Evolutionary conservation across 805 yeast species (phyloP), one percentile per base, ranked within the genome.

Genomic region (Myxozyma monticola): DNA sequence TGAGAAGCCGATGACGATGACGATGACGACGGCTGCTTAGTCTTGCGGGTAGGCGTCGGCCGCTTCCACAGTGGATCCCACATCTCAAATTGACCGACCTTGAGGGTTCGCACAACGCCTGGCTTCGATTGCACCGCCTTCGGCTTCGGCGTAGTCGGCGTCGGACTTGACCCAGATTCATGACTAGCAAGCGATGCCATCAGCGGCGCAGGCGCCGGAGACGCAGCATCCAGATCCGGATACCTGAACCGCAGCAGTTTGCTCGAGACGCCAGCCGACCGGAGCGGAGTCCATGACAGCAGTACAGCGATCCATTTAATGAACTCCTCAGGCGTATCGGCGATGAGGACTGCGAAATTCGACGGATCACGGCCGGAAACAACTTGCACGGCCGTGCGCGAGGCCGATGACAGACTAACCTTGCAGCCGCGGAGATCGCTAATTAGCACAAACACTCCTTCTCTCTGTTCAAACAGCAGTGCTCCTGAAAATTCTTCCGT

Each of bases 401-500:
- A 49, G 17, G 28, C 25, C 8, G 49, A 35, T 15, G 55, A 37
- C n/a, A 51, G 41, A 3, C 42, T 17, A 22, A 54, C 53, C n/a
- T 34, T 41, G 43, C 59, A 54, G 10, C 59, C 59, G 15, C 59
- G 43, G n/a, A 54, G 53, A 38, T 54, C 59, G 28, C 30, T 30
- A 24, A 54, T 54, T 20, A 54, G 45, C 9, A 51, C 42, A 10
- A 26, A 9, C 9, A 31, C 35, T 9, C 45, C 34, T 21, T 47
- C 48, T 14, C 31, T 36, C 20, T 48, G 42, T 20, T 52, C 54
- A 36, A 39, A 45, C 4, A 51, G 39, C 2, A 54, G 46, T 3
- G 57, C 57, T 18, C 59, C 59, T 3, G 57, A 52, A 20, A 52
- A 49, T 18, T 50, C 56, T 21, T 54, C 59, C 6, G 45, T 54